Base-by-base conservation (phyloP, 2,329 filamentous ascomycete genomes). In the Sclerotinia borealis region DNA sequence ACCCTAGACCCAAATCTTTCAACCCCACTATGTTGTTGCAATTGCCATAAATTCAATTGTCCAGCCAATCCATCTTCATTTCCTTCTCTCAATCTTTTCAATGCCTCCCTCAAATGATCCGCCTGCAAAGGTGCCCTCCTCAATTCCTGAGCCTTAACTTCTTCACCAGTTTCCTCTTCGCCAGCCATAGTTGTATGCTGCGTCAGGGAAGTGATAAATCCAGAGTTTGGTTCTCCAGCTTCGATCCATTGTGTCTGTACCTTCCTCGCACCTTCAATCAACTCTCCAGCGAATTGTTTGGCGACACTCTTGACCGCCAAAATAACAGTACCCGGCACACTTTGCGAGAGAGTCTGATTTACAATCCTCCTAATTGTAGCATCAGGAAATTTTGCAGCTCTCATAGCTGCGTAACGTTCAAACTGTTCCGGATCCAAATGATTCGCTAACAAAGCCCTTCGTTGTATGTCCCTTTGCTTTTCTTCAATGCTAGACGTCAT, bases 281-380 rank as follows among this genome's bases (percentile, higher is more conserved):
- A 80, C 66, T 92, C 87, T 59, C 89, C 90, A 4, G 90, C 83
- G 73, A 91, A 92, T 65, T 91, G 81, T 76, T 93, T 93, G 54
- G 88, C 86, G 25, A 91, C 89, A 0, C 87, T 85, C 55, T 86
- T 87, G 72, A 93, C 88, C n/a, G 88, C 87, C 27, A 89, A 85
- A 66, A 90, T 87, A 56, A 92, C 88, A 69, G 85, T 88, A 25
- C 84, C 81, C 0, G 89, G 88, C 0, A 91, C 90, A 1, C 88
- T 92, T 73, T 93, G 90, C 0, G 88, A 91, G 10, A 92, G 87
- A 1, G 90, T 91, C 64, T 90, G 88, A 72, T 93, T 93, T 73
- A 92, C 87, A 65, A 93, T 84, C 82, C 87, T 82, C 72, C 89
- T 84, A 63, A 92, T 87, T 22, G 87, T 85, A 8, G 85, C 82